Conservation (phyloP, 2,329 filamentous ascomycete genomes). For the Fusarium secorum region DNA sequence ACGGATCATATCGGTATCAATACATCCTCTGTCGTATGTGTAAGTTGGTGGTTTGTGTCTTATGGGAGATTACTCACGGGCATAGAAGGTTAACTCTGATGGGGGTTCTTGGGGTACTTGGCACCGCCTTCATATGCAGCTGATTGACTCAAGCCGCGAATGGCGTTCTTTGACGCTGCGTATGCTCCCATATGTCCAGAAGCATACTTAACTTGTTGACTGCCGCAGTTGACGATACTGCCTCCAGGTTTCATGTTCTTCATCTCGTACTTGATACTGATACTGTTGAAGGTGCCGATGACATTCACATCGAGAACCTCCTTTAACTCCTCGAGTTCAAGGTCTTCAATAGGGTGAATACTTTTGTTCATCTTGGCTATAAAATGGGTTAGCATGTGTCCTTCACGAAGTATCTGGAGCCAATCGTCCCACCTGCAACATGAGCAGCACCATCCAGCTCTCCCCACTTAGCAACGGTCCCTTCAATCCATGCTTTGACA, state of each 20-base stretch:
- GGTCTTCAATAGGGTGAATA: slow-evolving; percentile 37
- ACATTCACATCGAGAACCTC: slow-evolving; percentile 39
- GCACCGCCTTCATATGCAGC: slow-evolving; percentile 42
- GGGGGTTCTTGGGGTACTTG: slow-evolving; percentile 39
- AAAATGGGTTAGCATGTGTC: neutral
- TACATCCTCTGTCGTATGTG: slow-evolving; percentile 29
- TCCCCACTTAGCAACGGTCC: slow-evolving; percentile 46
- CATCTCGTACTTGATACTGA: slow-evolving; percentile 43
- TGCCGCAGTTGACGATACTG: slow-evolving; percentile 58
- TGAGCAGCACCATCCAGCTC: slow-evolving; percentile 49
- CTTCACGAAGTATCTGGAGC: accelerated
- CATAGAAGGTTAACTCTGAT: slow-evolving; percentile 37
- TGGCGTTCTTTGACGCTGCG: slow-evolving; percentile 45
- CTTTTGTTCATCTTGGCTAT: slow-evolving; percentile 40
- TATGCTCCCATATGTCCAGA: slow-evolving; percentile 46
- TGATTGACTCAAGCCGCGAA: slow-evolving; percentile 40
- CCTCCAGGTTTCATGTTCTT: slow-evolving; percentile 51
- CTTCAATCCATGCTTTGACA: slow-evolving; percentile 48
- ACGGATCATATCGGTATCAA: slow-evolving; percentile 43
- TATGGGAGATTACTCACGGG: slow-evolving; percentile 15
- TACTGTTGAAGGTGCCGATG: slow-evolving; percentile 39
- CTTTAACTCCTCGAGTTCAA: slow-evolving; percentile 36
- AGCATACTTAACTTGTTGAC: slow-evolving; percentile 53
- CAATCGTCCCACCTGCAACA: slow-evolving; percentile 43
- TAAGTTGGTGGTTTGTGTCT: accelerated